Percentiles rank a stretch among this genome's conserved stretches.
Evolutionary conservation across 257 asterid genomes (phyloP).

Genomic region (Handroanthus guayacan): DNA sequence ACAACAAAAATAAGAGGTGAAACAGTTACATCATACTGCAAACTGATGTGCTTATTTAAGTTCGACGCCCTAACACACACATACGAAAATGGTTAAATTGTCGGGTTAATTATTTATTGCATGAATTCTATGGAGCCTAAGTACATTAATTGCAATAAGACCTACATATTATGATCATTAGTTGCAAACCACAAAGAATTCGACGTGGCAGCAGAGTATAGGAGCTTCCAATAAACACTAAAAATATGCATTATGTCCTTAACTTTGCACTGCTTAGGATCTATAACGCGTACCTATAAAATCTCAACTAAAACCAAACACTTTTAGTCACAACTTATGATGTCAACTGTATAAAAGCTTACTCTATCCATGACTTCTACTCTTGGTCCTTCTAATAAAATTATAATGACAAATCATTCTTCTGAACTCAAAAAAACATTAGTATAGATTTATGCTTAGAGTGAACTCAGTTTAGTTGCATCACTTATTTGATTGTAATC

Average conservation of each 20-base stretch:
- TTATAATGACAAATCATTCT: neutral
- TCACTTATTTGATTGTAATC: neutral
- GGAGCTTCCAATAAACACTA: conserved; percentile 1
- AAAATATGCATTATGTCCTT: conserved; percentile 9
- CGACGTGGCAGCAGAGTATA: conserved; percentile 3
- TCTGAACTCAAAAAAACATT: neutral
- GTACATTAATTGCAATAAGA: neutral
- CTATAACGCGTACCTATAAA: conserved; percentile 18
- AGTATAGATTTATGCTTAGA: neutral
- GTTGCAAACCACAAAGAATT: neutral
- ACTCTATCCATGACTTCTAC: conserved; percentile 7
- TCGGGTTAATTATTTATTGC: neutral
- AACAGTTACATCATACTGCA: conserved; percentile 23
- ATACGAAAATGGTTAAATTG: neutral
- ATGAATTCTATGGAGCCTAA: neutral
- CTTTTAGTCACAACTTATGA: neutral
- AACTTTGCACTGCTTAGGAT: conserved; percentile 13
- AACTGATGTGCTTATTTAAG: neutral
- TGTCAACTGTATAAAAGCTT: conserved; percentile 6
- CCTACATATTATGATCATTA: neutral
- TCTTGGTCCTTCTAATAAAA: neutral
- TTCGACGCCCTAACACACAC: neutral
- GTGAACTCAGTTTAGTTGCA: conserved; percentile 10
- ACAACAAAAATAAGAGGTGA: conserved; percentile 3
- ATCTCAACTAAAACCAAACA: conserved; percentile 16